Evolutionary conservation across 306 rosid genomes (phyloP), one percentile per base, ranked within the genome.

Genomic region (Comarum palustre): DNA sequence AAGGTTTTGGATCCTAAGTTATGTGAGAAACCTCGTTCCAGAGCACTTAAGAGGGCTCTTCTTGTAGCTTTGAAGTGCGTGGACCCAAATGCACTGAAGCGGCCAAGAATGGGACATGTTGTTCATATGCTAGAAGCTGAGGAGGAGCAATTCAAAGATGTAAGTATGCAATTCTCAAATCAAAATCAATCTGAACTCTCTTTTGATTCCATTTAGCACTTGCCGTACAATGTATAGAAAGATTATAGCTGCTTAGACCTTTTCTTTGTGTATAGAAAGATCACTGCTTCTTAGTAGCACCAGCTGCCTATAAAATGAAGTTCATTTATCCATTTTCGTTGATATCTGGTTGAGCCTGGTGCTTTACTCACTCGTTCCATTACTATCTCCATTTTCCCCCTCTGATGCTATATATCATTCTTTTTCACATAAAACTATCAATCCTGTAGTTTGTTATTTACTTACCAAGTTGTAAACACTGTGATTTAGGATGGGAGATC

Each of bases 81-180:
- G 16, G 98, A 92, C 50, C 95, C 95, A 65, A 87, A 85, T 78
- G 90, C 95, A 58, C 91, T 81, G 61, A 88, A 92, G 78, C 82
- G 96, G 61, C 96, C 98, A 34, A 90, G 86, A 77, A 88, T 92
- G 96, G 96, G 96, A 58, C 96, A 90, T 69, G 84, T 92, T 36
- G 90, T 92, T 69, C 95, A 90, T 82, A 92, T 92, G 96, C 98
- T 90, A 68, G 98, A 92, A 87, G 92, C 98, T 46, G 96, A 90
- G 79, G 98, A 86, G 67, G 70, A 86, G 61, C 88, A 86, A 51
- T 85, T 82, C 79, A 88, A 83, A 85, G 90, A 86, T 82, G 98
- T 92, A 90, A 19, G 86, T 62, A 55, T 64, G 74, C 59, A 25
- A n/a, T 73, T 79, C 65, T 59, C 27, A 62, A 62, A 75, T 36